A percentile compares a stretch with the other conserved stretches of the same genome.
Conservation (phyloP, 2,329 filamentous ascomycete genomes). For the Pyricularia sp. region DNA sequence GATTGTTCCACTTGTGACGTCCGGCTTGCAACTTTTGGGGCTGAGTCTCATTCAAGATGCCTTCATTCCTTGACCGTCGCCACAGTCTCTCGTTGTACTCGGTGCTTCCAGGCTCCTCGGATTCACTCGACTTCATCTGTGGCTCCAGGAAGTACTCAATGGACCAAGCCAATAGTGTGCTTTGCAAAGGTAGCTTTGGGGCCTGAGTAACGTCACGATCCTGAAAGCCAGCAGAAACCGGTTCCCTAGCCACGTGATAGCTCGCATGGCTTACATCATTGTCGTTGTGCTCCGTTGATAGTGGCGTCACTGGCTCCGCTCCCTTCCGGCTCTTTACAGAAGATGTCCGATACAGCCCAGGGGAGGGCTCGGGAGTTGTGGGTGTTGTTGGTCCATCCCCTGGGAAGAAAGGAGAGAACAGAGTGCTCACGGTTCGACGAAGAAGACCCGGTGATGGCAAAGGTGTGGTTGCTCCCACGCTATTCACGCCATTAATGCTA, state of each 20-base stretch:
- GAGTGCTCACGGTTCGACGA: constrained; percentile 49
- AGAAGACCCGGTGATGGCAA: constrained; percentile 44
- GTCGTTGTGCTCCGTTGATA: constrained; percentile 61
- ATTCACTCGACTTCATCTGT: constrained; percentile 93
- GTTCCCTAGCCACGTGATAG: constrained; percentile 65
- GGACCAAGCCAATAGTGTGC: constrained; percentile 86
- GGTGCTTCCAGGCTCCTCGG: constrained; percentile 88
- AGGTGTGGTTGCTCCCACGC: constrained; percentile 23
- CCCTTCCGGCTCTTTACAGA: constrained; percentile 26
- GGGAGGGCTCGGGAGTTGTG: constrained; percentile 18
- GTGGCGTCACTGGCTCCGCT: constrained; percentile 30
- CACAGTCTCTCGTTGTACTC: constrained; percentile 94
- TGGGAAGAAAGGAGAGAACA: constrained; percentile 46
- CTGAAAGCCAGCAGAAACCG: constrained; percentile 64
- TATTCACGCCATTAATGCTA: constrained; percentile 24
- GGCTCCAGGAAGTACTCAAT: constrained; percentile 96
- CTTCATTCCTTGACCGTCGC: constrained; percentile 85
- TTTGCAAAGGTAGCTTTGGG: constrained; percentile 62
- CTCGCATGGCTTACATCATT: constrained; percentile 49
- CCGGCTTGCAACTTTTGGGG: constrained; percentile 83
- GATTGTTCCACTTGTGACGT: constrained; percentile 74
- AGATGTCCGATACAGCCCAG: constrained; percentile 21
- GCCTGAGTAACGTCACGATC: constrained; percentile 43
- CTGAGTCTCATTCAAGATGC: constrained; percentile 82
- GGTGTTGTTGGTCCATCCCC: constrained; percentile 23